These are phyloP conservation scores for Flaveria sonorensis DNA, from an alignment of 129 eudicot species.

Conservation along the genomic window DNA sequence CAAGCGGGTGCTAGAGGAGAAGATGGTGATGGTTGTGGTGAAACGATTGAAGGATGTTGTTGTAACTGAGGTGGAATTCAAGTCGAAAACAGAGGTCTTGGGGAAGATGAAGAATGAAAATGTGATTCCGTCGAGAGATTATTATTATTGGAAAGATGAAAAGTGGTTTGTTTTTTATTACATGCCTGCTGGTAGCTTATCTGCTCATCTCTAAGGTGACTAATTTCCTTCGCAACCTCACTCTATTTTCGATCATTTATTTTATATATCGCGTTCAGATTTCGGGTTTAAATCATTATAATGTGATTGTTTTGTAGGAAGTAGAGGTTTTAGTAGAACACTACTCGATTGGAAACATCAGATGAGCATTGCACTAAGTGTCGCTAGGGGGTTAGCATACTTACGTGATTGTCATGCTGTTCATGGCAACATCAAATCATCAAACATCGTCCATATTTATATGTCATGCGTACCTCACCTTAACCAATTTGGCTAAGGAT, in stretches of 20 bases:
- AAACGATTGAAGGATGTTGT: conserved; percentile 76
- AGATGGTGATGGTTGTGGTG: conserved; percentile 81
- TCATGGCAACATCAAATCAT: conserved; percentile 80
- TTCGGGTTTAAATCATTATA: no score
- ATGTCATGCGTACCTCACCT: no score
- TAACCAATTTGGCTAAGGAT: no score
- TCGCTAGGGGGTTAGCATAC: conserved; percentile 63
- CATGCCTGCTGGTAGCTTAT: conserved; percentile 79
- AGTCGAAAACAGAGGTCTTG: conserved; percentile 54
- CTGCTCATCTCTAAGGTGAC: conserved; percentile 74
- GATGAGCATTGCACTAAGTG: conserved; percentile 51
- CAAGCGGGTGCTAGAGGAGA: conserved; percentile 83
- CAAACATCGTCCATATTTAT: conserved; percentile 77
- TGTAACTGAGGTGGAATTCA: conserved; percentile 63
- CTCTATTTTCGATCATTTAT: no score
- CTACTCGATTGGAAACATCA: conserved; percentile 73
- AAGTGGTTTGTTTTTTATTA: conserved; percentile 76
- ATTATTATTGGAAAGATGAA: conserved; percentile 64
- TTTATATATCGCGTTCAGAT: no score
- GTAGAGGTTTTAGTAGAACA: conserved; percentile 57
- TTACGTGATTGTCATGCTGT: conserved; percentile 60
- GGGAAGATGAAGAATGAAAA: conserved; percentile 73
- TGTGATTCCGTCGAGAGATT: conserved; percentile 70
- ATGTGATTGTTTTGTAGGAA: conserved; percentile 39
- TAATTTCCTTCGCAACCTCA: conserved; percentile 21